Base-by-base conservation (phyloP, 1,284 basidiomycete genomes). In the Peniophora sp. region DNA sequence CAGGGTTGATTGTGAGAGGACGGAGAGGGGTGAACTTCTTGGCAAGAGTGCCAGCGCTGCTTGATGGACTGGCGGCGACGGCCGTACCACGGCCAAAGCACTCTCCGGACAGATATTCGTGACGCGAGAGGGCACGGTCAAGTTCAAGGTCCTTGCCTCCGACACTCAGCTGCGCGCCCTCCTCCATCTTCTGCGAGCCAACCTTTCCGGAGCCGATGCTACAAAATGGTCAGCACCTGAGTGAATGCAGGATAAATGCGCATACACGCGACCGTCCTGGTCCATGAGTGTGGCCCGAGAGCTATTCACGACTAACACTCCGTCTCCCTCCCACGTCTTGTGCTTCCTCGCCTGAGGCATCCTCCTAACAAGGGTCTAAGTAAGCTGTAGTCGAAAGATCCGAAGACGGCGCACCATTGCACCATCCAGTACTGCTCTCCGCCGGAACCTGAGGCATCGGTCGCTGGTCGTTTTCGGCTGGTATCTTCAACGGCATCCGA, bases 301-400 rank as follows among this genome's bases (percentile, higher is more conserved):
- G 6, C 67, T 71, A 49, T 61, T 71, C 14, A 81, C 69, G 16
- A 80, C 76, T 6, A 89, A 68, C n/a, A 89, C 72, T 17, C 77
- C 85, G 62, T 88, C 85, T 34, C 85, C 89, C 56, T 96, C 91
- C 93, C 92, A 96, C 0, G 89, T 93, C 67, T 95, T 96, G 65
- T 96, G 86, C 67, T 95, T 96, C 66, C 82, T 87, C 27, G 74
- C 71, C 65, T 95, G 91, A 24, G 79, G 87, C 53, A 75, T 80
- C 50, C 92, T 72, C 89, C 88, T 88, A 49, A 27, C 24, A 50
- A 36, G 47, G 38, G 17, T 54, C 53, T 24, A 6, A 38, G 55
- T 14, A 47, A 20, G 23, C 47, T 16, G 38, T 49, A n/a, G 32
- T 12, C 25, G 20, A 27, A 20, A 22, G 23, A 19, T 23, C 48